These are phyloP conservation scores for Penicillium fimorum DNA, from an alignment of 495 filamentous ascomycete species.

Conservation along the genomic window DNA sequence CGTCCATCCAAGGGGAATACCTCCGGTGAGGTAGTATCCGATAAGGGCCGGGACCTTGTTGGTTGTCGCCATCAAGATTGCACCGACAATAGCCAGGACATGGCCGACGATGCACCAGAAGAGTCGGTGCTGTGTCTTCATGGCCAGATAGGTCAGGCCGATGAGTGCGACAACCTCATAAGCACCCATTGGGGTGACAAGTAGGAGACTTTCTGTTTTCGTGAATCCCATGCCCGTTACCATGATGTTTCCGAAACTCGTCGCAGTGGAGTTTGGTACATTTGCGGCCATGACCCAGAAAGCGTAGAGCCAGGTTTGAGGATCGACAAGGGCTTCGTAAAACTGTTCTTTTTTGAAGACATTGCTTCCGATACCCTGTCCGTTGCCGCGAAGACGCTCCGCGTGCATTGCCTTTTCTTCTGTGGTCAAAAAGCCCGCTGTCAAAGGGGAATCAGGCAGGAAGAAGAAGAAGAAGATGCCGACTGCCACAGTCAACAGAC, in stretches of 20 bases:
- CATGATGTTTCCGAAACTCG: constrained; percentile 33
- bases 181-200: constrained; percentile 58
- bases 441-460: constrained; percentile 61
- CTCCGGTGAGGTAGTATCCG: constrained; percentile 50
- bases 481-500: constrained; percentile 51
- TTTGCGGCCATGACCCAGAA: constrained; percentile 54
- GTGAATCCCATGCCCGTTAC: constrained; percentile 32
- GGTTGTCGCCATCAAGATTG: constrained; percentile 50
- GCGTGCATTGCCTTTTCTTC: constrained; percentile 53
- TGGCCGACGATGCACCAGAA: constrained; percentile 25
- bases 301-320: constrained; percentile 38
- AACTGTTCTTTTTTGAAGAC: constrained; percentile 57
- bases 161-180: constrained; percentile 58
- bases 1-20: constrained; percentile 44
- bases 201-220: constrained; percentile 52
- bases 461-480: constrained; percentile 54
- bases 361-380: constrained; percentile 59
- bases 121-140: constrained; percentile 39
- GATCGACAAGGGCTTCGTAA: constrained; percentile 50
- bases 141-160: constrained; percentile 52
- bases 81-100: constrained; percentile 47
- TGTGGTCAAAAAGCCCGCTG: constrained; percentile 49
- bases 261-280: constrained; percentile 40
- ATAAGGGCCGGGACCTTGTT: constrained; percentile 26
- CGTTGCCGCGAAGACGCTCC: constrained; percentile 55